Evolutionary conservation across 208 protist genomes (phyloP).

Genomic region (Trypanosoma theileri): DNA sequence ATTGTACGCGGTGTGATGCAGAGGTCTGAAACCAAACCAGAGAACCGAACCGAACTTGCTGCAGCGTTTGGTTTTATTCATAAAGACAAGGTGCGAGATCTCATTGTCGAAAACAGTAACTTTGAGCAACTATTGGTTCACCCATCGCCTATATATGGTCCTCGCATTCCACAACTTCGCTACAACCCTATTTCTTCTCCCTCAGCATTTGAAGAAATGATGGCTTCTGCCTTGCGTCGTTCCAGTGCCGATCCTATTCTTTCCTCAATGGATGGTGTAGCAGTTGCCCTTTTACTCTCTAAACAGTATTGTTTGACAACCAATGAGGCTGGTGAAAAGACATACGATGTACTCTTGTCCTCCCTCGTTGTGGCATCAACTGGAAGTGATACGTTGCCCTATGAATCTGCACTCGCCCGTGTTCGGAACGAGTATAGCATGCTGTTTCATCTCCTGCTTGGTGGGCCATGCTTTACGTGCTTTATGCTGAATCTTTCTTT

Average conservation of each 20-base stretch:
- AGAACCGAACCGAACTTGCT: slow-evolving; percentile 47
- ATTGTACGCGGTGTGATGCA: slow-evolving; percentile 56
- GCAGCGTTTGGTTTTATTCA: slow-evolving; percentile 68
- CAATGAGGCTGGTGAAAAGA: slow-evolving; percentile 34
- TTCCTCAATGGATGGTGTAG: slow-evolving; percentile 43
- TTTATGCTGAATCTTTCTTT: slow-evolving; percentile 64
- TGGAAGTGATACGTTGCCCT: slow-evolving; percentile 55
- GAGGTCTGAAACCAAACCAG: slow-evolving; percentile 30
- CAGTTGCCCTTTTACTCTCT: slow-evolving; percentile 51
- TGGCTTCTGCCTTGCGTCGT: slow-evolving; percentile 45
- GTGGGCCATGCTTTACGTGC: slow-evolving; percentile 64
- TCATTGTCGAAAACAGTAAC: slow-evolving; percentile 36
- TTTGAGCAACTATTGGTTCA: slow-evolving; percentile 63
- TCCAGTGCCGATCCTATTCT: slow-evolving; percentile 44
- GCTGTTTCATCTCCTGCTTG: slow-evolving; percentile 72
- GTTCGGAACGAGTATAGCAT: slow-evolving; percentile 51
- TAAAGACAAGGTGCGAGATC: slow-evolving; percentile 69
- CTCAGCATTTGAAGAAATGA: slow-evolving; percentile 49
- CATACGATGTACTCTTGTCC: slow-evolving; percentile 62
- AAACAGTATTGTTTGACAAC: slow-evolving; percentile 55
- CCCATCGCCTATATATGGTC: slow-evolving; percentile 79
- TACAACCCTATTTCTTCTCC: slow-evolving; percentile 51
- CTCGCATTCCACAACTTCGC: slow-evolving; percentile 55
- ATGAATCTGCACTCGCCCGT: slow-evolving; percentile 44
- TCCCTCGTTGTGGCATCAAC: slow-evolving; percentile 62